phyloP scores from a whole-genome alignment of 441 rosid genomes.

The Erodium trifolium region DNA sequence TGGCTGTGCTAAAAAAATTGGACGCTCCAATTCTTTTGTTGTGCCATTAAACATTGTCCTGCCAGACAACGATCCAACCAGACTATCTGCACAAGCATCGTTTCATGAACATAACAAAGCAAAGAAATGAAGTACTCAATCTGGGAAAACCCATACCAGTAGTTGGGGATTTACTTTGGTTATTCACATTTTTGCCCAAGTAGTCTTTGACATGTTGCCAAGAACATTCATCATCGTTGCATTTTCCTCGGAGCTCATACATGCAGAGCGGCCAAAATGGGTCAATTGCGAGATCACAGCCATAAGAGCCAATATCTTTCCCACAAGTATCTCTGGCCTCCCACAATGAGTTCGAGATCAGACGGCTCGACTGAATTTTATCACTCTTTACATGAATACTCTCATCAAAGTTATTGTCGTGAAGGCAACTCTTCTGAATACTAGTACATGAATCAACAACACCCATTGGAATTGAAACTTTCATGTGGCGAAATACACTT shows the following conservation, averaged over 20 bases:
- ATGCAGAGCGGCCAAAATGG: conserved; percentile 84
- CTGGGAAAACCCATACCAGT: conserved; percentile 31
- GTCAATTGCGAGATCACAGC: conserved; percentile 46
- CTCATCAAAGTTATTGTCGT: conserved; percentile 17
- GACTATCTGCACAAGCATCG: conserved; percentile 45
- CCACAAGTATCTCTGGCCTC: conserved; percentile 23
- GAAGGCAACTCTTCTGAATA: conserved; percentile 25
- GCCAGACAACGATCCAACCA: conserved; percentile 28
- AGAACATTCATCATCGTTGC: conserved; percentile 87
- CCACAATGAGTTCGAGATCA: conserved; percentile 24
- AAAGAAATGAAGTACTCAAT: conserved; percentile 21
- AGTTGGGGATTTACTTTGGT: conserved; percentile 32
- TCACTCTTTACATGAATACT: conserved; percentile 26
- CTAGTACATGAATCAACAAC: conserved; percentile 23
- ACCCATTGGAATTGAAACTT: conserved; percentile 25
- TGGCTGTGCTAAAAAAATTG: conserved; percentile 37
- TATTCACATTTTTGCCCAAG: conserved; percentile 28
- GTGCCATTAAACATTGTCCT: conserved; percentile 26
- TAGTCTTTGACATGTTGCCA: conserved; percentile 81
- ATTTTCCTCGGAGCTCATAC: conserved; percentile 94
- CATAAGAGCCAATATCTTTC: conserved; percentile 40
- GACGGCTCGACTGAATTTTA: conserved; percentile 24
- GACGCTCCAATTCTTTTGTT: conserved; percentile 26
- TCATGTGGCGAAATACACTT: conserved; percentile 54
- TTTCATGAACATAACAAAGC: conserved; percentile 18